phyloP scores from a whole-genome alignment of 306 rosid species.

The Pueraria montana region DNA sequence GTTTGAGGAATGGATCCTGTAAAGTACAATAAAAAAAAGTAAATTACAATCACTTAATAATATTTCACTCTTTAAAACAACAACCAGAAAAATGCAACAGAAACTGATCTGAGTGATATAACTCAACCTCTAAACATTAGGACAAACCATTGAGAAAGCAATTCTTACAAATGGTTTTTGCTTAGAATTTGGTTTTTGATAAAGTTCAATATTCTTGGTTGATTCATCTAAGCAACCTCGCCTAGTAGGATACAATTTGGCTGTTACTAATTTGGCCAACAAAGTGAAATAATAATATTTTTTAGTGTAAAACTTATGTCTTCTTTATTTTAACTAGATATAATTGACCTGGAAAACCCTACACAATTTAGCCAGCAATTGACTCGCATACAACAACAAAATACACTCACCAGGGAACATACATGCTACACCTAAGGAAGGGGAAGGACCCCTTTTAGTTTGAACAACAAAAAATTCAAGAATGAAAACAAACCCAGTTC shows the following conservation, averaged over 20 bases:
- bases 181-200: slow-evolving; percentile 2
- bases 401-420: background rate
- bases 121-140: slow-evolving; percentile 21
- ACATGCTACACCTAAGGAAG: slow-evolving; percentile 16
- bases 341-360: background rate
- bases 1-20: slow-evolving; percentile 78
- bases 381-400: background rate
- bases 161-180: background rate
- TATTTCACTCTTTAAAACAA: slow-evolving; percentile 9
- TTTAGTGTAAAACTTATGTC: background rate
- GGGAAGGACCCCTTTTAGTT: background rate
- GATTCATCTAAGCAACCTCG: background rate
- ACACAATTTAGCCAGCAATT: slow-evolving; percentile 6
- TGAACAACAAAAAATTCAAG: slow-evolving; percentile 24
- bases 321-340: background rate
- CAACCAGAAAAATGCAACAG: background rate
- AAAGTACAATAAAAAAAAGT: slow-evolving; percentile 10
- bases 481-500: background rate
- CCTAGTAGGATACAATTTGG: background rate
- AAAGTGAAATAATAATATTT: background rate
- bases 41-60: slow-evolving; percentile 27
- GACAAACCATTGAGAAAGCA: slow-evolving; percentile 1
- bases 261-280: background rate
- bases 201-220: background rate
- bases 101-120: background rate